Evolutionary conservation across 2,329 filamentous ascomycete species (phyloP), one percentile per base, ranked within the genome.

Genomic region (Aspergillus clavatus): DNA sequence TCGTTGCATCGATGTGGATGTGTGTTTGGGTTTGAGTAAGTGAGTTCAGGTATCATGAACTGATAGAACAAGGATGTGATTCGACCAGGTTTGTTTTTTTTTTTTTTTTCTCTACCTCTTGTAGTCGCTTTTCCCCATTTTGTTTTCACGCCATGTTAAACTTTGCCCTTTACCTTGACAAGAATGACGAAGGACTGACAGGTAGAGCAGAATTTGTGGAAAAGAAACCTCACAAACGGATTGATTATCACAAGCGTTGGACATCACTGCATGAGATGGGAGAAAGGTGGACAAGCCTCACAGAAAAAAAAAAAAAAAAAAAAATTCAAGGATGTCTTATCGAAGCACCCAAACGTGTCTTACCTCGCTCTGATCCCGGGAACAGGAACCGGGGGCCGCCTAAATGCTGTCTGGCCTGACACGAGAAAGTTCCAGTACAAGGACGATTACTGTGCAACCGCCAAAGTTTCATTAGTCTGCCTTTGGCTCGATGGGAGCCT

Each of bases 211-310:
- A 48, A 46, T 44, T 45, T 40, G 42, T 40, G 48, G 50, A 42
- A 43, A 38, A 42, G 51, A 33, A 48, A 40, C 40, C 52, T 56
- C 55, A 54, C 55, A 58, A 49, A n/a, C n/a, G 51, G 54, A 46
- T 50, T 48, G 50, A 54, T 51, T 43, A 52, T 55, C 48, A 45
- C 37, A 45, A 42, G 42, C 50, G 54, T 66, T 62, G 58, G 61
- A 66, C 61, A 65, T 50, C 60, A 59, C 35, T 64, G 62, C 61
- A 64, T 65, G 54, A n/a, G 48, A 47, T 51, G 48, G 46, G 53
- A 52, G 42, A 51, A 59, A 51, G 44, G 49, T 46, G 49, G 49
- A 47, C 39, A 47, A 50, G 35, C 16, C 31, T 11, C 16, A 16
- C 5, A 10, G 18, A 38, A 33, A 39, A n/a, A n/a, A n/a, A n/a